Conservation (phyloP, 768 basidiomycete genomes). For the Pulveroboletus sp. region DNA sequence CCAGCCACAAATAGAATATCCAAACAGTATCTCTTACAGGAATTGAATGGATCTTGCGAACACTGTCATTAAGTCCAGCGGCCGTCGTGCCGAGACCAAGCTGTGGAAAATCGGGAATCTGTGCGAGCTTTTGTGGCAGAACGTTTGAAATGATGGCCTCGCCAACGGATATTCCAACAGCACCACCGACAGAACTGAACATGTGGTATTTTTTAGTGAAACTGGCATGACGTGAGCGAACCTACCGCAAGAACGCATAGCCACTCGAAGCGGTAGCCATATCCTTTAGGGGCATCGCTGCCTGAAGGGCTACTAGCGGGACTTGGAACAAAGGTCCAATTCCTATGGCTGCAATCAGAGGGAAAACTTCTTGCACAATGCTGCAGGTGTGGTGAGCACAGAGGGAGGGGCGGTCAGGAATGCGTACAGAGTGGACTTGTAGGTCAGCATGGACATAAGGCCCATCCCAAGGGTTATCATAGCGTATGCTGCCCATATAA, state of each 20-base stretch:
- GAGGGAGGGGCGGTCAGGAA: neutral
- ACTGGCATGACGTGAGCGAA: neutral
- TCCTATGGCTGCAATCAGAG: slow-evolving; percentile 64
- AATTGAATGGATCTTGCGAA: slow-evolving; percentile 39
- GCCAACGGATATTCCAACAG: slow-evolving; percentile 71
- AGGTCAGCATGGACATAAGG: slow-evolving; percentile 69
- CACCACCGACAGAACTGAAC: slow-evolving; percentile 66
- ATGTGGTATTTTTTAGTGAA: slow-evolving; percentile 1
- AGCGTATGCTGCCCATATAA: slow-evolving; percentile 62
- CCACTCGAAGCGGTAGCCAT: slow-evolving; percentile 81
- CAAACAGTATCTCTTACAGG: slow-evolving; percentile 6
- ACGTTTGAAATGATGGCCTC: slow-evolving; percentile 69
- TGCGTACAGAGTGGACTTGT: slow-evolving; percentile 40
- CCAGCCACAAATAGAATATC: neutral
- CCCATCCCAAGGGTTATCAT: slow-evolving; percentile 65
- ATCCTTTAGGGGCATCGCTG: slow-evolving; percentile 83
- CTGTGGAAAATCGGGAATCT: slow-evolving; percentile 31
- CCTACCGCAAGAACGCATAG: slow-evolving; percentile 66
- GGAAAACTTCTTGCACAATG: slow-evolving; percentile 62
- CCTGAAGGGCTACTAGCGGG: slow-evolving; percentile 74
- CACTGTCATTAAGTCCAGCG: slow-evolving; percentile 44
- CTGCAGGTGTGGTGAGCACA: slow-evolving; percentile 32
- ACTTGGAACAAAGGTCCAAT: slow-evolving; percentile 64
- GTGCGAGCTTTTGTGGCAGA: slow-evolving; percentile 31
- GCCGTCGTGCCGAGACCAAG: slow-evolving; percentile 37